These are phyloP conservation scores for Lentinula lateritia DNA, from an alignment of 768 basidiomycete genomes.

Conservation along the genomic window DNA sequence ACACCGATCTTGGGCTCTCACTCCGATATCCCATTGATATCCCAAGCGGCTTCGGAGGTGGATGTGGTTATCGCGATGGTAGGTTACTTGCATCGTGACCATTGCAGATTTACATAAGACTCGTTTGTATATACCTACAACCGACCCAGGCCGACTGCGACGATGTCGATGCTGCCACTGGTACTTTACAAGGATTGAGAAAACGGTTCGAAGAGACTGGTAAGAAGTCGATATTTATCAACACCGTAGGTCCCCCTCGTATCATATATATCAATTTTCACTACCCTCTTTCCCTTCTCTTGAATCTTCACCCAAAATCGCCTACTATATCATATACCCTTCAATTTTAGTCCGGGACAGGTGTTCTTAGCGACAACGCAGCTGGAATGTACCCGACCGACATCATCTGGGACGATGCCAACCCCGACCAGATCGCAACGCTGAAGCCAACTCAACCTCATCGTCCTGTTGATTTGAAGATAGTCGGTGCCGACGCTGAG, in stretches of 20 bases:
- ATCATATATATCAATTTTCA: no score
- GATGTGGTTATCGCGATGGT: slow-evolving; percentile 6
- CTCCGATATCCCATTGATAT: slow-evolving; percentile 3
- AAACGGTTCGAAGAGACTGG: slow-evolving; percentile 23
- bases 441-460: slow-evolving; percentile 21
- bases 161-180: slow-evolving; percentile 21
- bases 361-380: slow-evolving; percentile 19
- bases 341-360: slow-evolving; percentile 10
- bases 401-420: slow-evolving; percentile 23
- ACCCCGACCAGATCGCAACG: slow-evolving; percentile 20
- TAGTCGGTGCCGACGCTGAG: slow-evolving; percentile 26
- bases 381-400: slow-evolving; percentile 16
- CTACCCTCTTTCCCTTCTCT: neutral
- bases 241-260: slow-evolving; percentile 27
- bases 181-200: slow-evolving; percentile 34
- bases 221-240: slow-evolving; percentile 29
- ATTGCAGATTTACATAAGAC: no score
- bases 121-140: slow-evolving; percentile 3
- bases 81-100: neutral
- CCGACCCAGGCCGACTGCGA: slow-evolving; percentile 31
- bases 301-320: neutral
- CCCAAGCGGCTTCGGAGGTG: slow-evolving; percentile 1
- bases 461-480: slow-evolving; percentile 22
- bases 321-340: no score
- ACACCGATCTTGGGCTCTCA: slow-evolving; percentile 1